Evolutionary conservation across 371 early-diverging fungal species (phyloP), one percentile per base, ranked within the genome.

Genomic region (Mucor plumbeus): DNA sequence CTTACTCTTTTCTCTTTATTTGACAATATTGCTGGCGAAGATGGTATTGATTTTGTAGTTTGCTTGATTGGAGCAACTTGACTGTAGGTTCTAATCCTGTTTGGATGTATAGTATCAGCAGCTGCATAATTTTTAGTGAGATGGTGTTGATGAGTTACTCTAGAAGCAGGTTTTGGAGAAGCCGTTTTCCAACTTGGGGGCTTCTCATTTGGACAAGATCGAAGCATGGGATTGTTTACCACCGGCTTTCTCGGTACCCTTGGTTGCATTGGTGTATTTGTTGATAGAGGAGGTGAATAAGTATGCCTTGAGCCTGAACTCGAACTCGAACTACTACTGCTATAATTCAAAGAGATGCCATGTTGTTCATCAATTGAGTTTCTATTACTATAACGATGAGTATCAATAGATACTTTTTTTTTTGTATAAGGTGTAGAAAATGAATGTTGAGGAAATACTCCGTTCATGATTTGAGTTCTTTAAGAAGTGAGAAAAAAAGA

Each of bases 191-290:
- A 47, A 17, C 31, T 36, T 35, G 35, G 19, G 8, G 17, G 33
- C 31, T 21, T 11, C 11, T 56, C 35, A 54, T 35, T 14, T n/a
- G 65, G 53, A 26, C 47, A 47, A 7, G 39, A 36, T 39, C 48
- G 34, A 41, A 55, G 13, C 11, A 55, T 31, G 10, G 65, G 65
- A 34, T 64, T 64, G n/a, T 43, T 59, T 21, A 59, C 60, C 6
- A 71, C 71, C 2, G 71, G 71, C 41, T 71, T 71, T 61, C 71
- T 59, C n/a, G 41, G 68, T 34, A 71, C 47, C 10, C 64, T 57
- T 63, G 59, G 71, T 13, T 53, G 53, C 31, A 53, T 31, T 53
- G 35, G 60, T 15, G 60, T 33, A 34, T 19, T 17, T 19, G 63
- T n/a, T 1, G 17, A 17, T 13, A 33, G 47, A 31, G 56, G 55